Base-by-base conservation (phyloP, 2,329 filamentous ascomycete genomes). In the Emmonsiellopsis sp. region DNA sequence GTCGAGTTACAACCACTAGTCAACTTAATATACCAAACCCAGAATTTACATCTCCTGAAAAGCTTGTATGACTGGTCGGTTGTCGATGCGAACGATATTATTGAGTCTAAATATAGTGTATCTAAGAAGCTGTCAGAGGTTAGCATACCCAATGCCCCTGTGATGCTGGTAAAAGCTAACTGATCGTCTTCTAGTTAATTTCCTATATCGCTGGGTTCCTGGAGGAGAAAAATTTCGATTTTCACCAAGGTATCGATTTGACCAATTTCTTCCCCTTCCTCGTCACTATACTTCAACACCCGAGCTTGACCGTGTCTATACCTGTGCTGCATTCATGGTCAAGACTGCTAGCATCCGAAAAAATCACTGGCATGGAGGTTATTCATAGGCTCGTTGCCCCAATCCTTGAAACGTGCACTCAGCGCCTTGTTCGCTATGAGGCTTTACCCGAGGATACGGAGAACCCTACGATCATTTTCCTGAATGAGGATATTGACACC, bases 41-140 rank as follows among this genome's bases (percentile, higher is more conserved):
- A 83, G 53, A 86, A 84, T 57, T 80, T 95, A 42, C 77, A 79
- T 39, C 77, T 94, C 6, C 82, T 91, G 60, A 81, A 80, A 57
- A 81, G 84, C 55, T 77, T 95, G 10, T 90, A 88, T 62, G 82
- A 86, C 57, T 93, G 88, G 87, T 88, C 88, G 4, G 71, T 83
- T 9, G 84, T 92, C 43, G 86, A 90, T 58, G 81, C 88, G 2
- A 81, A 88, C 55, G 86, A 95, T 61, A 83, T 95, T 55, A 88
- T 96, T 60, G 89, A 95, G 63, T 85, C 90, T 63, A 94, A 90
- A 66, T 97, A 98, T 67, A 83, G 88, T 53, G 83, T 96, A 60
- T 84, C 88, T 42, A 97, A 97, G 74, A 96, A 95, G 70, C 82
- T 97, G 46, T 90, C 91, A 1, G 93, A 98, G 80, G 87, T 90